Conservation (phyloP, 176 grass and related monocot species). For the Zoysia japonica region DNA sequence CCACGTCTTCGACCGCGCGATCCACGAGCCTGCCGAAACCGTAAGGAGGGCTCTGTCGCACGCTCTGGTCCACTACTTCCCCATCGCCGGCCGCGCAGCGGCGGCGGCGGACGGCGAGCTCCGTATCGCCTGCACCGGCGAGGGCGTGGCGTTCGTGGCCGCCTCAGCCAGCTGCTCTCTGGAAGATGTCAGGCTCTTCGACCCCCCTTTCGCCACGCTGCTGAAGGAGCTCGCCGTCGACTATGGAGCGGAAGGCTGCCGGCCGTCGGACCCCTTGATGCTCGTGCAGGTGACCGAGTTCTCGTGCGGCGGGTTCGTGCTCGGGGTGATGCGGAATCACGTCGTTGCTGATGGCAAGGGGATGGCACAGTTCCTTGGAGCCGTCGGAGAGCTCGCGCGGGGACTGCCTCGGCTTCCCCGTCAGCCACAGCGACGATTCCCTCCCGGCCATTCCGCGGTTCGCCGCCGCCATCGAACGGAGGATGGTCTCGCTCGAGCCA, state of each 20-base stretch:
- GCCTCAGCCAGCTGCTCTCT: constrained; percentile 23
- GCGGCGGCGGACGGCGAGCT: background rate
- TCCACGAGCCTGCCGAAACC: constrained; percentile 16
- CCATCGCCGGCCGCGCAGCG: background rate
- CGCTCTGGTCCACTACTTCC: constrained; percentile 29
- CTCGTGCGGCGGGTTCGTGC: constrained; percentile 28
- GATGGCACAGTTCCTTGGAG: constrained; percentile 22
- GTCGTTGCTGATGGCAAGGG: constrained; percentile 27
- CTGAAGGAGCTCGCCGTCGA: background rate
- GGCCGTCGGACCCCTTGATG: constrained; percentile 5
- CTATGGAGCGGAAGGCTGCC: background rate
- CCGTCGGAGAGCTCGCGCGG: constrained; percentile 29
- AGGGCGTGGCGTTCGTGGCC: constrained; percentile 26
- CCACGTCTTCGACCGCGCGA: constrained; percentile 17
- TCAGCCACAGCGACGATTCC: constrained; percentile 1
- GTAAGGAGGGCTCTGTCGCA: background rate
- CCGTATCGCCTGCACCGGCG: constrained; percentile 29
- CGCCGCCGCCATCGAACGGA: constrained; percentile 12
- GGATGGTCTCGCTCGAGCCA: constrained; percentile 13
- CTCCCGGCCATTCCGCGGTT: background rate
- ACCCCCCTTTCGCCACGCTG: background rate
- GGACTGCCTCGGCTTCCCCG: background rate
- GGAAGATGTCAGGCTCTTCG: background rate
- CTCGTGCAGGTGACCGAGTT: constrained; percentile 34
- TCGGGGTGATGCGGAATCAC: constrained; percentile 29